Evolutionary conservation across 2,329 filamentous ascomycete genomes (phyloP), one percentile per base, ranked within the genome.

Genomic region (Microdochium paspali): DNA sequence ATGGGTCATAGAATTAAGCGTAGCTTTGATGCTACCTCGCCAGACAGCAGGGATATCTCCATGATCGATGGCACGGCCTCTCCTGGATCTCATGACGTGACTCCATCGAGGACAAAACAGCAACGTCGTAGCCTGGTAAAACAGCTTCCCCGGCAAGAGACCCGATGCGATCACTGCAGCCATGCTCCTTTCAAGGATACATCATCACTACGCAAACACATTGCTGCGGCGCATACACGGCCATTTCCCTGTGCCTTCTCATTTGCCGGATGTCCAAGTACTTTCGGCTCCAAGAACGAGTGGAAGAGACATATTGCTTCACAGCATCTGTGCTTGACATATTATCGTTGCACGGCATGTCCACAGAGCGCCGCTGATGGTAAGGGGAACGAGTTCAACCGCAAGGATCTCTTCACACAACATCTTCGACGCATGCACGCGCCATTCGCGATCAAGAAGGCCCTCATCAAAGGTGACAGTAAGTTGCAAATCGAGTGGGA

Each of bases 241-340:
- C 82, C 84, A 0, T 97, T 96, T 57, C 81, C 84, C 0, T 98
- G 91, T 61, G 87, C 87, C 2, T 91, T 96, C 61, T 82, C 84
- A 1, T 84, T 84, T 57, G 94, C 91, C 35, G 88, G 87, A 18
- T 98, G 91, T 63, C 70, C 68, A 0, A 90, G 88, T 55, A 87
- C 82, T 0, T 96, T 97, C 62, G 83, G 84, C 1, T 91, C 87
- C 15, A 97, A 96, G 67, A 96, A 97, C 60, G 91, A 97, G 64
- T 98, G 91, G 91, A 97, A 97, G 66, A 80, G 91, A 3, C 93
- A 98, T 60, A 88, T 96, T 60, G 79, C 82, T 15, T 95, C 89
- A 0, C 89, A 96, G 56, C 93, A 98, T 66, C 76, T 98, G 21
- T 84, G 80, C 53, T 61, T 84, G 18, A 76, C 77, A 44, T 84